Evolutionary conservation across 2,329 filamentous ascomycete species (phyloP), one percentile per base, ranked within the genome.

Genomic region (Xylaria sp.): DNA sequence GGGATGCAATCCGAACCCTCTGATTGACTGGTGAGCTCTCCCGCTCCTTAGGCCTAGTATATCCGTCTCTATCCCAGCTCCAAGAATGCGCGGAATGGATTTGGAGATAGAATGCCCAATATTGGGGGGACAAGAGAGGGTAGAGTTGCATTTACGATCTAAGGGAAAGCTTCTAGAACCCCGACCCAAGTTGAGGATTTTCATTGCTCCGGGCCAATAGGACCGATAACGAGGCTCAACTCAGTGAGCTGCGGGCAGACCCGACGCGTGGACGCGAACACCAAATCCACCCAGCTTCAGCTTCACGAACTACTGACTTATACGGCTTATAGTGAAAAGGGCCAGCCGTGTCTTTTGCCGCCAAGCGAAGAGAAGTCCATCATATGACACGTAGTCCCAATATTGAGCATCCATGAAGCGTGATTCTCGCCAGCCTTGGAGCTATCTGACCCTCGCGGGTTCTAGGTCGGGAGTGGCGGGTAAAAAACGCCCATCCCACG

Each of bases 161-260:
- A 25, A 53, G 31, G 27, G 27, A 59, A 67, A 49, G 61, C 65
- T 67, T 67, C 65, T 61, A 67, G 65, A 67, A 67, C 61, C 2
- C 55, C 38, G 20, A 45, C 20, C 61, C n/a, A 67, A 27, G 38
- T 42, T 50, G 38, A 45, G 33, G 25, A 13, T 15, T 42, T 45
- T 27, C 31, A 25, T 39, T 51, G 39, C 42, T 29, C 39, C 49
- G 39, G 51, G 42, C 60, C 65, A 63, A 67, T 67, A 60, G 56
- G 44, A 51, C 65, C 61, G 36, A 67, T 67, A 57, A 45, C 63
- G 65, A 67, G 61, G 65, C 65, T 67, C 61, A 67, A 67, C 50
- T 51, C 47, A 27, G 15, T 17, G 25, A 38, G 49, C 54, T 15
- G 42, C 42, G 31, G 36, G 39, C 17, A 47, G 38, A 63, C 49